Conservation (phyloP, 768 basidiomycete species). For the Panaeolus cyanescens region DNA sequence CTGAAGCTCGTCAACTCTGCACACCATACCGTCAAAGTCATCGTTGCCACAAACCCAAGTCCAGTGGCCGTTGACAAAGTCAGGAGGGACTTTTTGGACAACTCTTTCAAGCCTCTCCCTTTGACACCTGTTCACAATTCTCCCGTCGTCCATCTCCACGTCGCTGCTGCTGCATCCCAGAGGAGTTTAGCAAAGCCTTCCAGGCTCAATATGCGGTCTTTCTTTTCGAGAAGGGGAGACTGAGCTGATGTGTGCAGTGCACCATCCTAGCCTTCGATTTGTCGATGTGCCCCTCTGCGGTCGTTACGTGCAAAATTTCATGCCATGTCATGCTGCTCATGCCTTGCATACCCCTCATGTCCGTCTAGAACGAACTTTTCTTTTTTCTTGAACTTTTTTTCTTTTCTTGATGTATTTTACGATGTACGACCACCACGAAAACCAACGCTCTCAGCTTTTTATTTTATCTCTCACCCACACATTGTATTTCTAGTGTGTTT, state of each 20-base stretch:
- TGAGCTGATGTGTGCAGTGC: neutral
- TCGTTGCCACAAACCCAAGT: conserved; percentile 10
- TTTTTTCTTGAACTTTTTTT: neutral
- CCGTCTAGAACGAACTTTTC: neutral
- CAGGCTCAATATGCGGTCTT: conserved; percentile 9
- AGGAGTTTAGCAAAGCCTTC: conserved; percentile 6
- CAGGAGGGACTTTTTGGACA: conserved; percentile 29
- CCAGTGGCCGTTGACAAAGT: conserved; percentile 9
- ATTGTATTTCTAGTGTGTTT: conserved; percentile 1
- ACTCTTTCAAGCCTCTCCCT: conserved; percentile 29
- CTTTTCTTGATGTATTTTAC: conserved; percentile 1
- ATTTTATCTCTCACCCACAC: neutral
- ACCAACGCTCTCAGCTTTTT: neutral
- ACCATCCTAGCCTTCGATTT: neutral
- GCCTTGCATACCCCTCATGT: neutral
- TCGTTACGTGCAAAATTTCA: neutral
- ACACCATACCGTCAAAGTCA: conserved; percentile 9
- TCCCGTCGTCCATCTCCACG: neutral
- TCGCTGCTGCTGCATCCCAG: neutral
- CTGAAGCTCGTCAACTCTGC: conserved; percentile 30
- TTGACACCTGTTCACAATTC: neutral
- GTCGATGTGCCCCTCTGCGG: neutral
- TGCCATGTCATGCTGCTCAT: neutral
- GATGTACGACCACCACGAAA: conserved; percentile 1
- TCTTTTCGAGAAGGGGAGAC: conserved; percentile 14